phyloP scores from a whole-genome alignment of 192 early-diverging fungal genomes.

The Gigaspora rosea region DNA sequence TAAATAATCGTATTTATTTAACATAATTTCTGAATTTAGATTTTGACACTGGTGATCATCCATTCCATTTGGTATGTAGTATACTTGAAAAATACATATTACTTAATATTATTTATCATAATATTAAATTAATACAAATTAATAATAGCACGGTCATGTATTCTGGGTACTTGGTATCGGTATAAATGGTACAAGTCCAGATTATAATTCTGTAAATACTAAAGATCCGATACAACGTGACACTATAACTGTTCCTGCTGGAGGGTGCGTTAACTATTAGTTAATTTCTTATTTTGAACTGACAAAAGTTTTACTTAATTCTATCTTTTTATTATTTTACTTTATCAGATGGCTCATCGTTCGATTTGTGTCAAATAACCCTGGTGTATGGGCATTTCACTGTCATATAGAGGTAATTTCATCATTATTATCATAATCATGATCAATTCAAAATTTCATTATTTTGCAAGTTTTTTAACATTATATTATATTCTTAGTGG shows the following conservation, averaged over 20 bases:
- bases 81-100: background rate
- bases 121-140: constrained; percentile 22
- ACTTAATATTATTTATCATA: background rate
- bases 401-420: constrained; percentile 41
- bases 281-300: no score
- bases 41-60: constrained; percentile 37
- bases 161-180: constrained; percentile 51
- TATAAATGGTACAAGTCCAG: constrained; percentile 36
- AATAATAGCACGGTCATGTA: constrained; percentile 42
- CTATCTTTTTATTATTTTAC: background rate
- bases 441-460: background rate
- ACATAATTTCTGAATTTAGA: background rate
- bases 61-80: constrained; percentile 39
- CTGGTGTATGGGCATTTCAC: constrained; percentile 47
- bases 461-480: background rate
- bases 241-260: constrained; percentile 40
- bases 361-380: constrained; percentile 46
- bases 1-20: background rate
- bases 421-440: background rate
- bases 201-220: constrained; percentile 33
- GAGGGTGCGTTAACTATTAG: constrained; percentile 3
- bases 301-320: background rate
- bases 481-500: constrained; percentile 36
- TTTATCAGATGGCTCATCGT: constrained; percentile 36
- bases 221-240: constrained; percentile 43